A percentile compares a stretch with the other conserved stretches of the same genome.
phyloP scores from a whole-genome alignment of 116 monocot species.

The Iris pallida region DNA sequence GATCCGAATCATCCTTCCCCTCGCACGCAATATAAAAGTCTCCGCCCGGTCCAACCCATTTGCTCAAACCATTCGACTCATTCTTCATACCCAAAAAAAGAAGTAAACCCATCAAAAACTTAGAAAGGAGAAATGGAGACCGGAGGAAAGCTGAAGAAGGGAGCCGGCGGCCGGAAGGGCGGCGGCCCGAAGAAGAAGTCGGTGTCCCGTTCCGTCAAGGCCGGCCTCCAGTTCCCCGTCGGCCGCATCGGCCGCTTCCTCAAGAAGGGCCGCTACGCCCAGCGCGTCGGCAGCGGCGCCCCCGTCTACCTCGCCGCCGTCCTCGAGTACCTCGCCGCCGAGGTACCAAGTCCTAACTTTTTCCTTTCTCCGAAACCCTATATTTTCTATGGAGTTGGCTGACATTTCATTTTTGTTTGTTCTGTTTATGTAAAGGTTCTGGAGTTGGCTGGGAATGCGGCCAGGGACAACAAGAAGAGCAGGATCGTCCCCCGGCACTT shows the following conservation, averaged over 20 bases:
- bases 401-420: neutral
- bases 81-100: too few relatives aligned
- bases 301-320: slow-evolving; percentile 75
- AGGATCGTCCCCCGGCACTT: slow-evolving; percentile 18
- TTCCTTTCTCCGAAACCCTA: neutral
- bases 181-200: slow-evolving; percentile 34
- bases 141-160: slow-evolving; percentile 12
- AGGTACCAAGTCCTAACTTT: slow-evolving; percentile 21
- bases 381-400: neutral
- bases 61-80: too few relatives aligned
- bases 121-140: slow-evolving; percentile 9
- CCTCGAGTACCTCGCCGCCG: slow-evolving; percentile 74
- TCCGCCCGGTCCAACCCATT: too few relatives aligned
- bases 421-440: slow-evolving; percentile 3
- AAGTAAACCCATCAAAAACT: neutral
- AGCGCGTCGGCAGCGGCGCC: slow-evolving; percentile 63
- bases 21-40: too few relatives aligned
- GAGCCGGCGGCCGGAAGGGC: slow-evolving; percentile 27
- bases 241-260: slow-evolving; percentile 42
- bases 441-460: slow-evolving; percentile 19
- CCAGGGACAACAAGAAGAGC: slow-evolving; percentile 15
- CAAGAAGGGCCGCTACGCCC: slow-evolving; percentile 53
- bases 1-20: too few relatives aligned
- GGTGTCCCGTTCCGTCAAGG: slow-evolving; percentile 24
- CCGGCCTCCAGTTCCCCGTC: slow-evolving; percentile 46